These are phyloP conservation scores for Thelonectria rubi DNA, from an alignment of 2,329 filamentous ascomycete genomes.

Conservation along the genomic window DNA sequence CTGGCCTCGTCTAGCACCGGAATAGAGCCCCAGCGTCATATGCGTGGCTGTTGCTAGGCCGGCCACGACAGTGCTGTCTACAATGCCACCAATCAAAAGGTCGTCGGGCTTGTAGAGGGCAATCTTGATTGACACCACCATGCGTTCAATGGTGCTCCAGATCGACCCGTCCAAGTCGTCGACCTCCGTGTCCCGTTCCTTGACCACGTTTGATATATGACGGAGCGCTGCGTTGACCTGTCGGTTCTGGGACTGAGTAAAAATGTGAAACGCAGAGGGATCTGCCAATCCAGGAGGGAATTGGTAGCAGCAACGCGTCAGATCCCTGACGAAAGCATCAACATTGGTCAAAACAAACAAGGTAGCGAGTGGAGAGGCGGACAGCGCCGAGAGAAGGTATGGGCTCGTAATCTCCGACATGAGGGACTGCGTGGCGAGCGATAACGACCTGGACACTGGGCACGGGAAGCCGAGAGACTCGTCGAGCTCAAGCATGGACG, in stretches of 20 bases:
- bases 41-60: conserved; percentile 46
- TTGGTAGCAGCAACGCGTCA: conserved; percentile 49
- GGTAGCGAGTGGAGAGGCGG: conserved; percentile 40
- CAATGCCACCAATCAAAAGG: conserved; percentile 47
- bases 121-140: conserved; percentile 42
- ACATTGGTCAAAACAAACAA: conserved; percentile 44
- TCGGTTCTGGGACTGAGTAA: conserved; percentile 46
- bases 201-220: conserved; percentile 33
- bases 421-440: conserved; percentile 45
- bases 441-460: conserved; percentile 39
- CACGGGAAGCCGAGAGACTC: conserved; percentile 30
- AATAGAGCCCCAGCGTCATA: conserved; percentile 39
- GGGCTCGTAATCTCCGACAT: conserved; percentile 43
- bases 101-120: conserved; percentile 46
- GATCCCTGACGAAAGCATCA: conserved; percentile 43
- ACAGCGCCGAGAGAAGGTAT: conserved; percentile 36
- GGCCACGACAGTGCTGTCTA: conserved; percentile 45
- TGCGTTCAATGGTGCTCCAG: conserved; percentile 41
- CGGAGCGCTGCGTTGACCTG: conserved; percentile 40
- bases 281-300: conserved; percentile 44
- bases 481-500: conserved; percentile 20
- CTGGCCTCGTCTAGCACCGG: conserved; percentile 41
- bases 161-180: conserved; percentile 33
- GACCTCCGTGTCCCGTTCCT: conserved; percentile 4
- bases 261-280: conserved; percentile 46